Evolutionary conservation across 2,329 filamentous ascomycete species (phyloP), one percentile per base, ranked within the genome.

Genomic region (Paecilomyces niveus): DNA sequence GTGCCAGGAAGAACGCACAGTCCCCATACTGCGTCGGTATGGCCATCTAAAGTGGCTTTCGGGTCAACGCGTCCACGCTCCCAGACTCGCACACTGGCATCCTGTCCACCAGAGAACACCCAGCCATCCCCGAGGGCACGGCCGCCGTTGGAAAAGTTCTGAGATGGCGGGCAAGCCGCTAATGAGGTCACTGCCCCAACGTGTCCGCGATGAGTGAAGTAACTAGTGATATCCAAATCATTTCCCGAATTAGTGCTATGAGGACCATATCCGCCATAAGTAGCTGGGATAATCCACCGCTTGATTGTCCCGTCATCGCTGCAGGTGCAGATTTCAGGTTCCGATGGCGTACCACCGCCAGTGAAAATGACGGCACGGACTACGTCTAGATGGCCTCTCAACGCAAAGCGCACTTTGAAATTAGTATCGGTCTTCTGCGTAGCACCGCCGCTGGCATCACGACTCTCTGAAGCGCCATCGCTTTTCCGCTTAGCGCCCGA

Each of bases 61-160:
- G 94, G 92, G 70, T 97, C 94, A 32, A 99, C 91, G 53, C 93
- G 83, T 29, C 93, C 93, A 55, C 92, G 85, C 74, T 99, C 93
- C 94, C 94, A 99, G 0, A 99, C 92, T 31, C 92, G 86, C 39
- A 99, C 87, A 6, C 91, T 96, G 18, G 90, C 86, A 74, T 99
- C 94, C 72, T 97, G 92, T 3, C 94, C 94, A 61, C 94, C 94
- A 4, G 93, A 97, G 74, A 99, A 99, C 64, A 99, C 92, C 94
- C 94, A 99, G 29, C 94, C 94, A 67, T 97, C 94, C 32, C 93
- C 93, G 66, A 89, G 86, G 7, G 90, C 90, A 62, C 92, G 86
- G 6, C 92, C 92, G 35, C 92, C 90, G 18, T 91, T 95, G 7
- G 90, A 89, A 71, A 97, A 96, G 69, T 90, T 94, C 26, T 90